Evolutionary conservation across 2,329 filamentous ascomycete species (phyloP).

Genomic region (Meredithiella fracta): DNA sequence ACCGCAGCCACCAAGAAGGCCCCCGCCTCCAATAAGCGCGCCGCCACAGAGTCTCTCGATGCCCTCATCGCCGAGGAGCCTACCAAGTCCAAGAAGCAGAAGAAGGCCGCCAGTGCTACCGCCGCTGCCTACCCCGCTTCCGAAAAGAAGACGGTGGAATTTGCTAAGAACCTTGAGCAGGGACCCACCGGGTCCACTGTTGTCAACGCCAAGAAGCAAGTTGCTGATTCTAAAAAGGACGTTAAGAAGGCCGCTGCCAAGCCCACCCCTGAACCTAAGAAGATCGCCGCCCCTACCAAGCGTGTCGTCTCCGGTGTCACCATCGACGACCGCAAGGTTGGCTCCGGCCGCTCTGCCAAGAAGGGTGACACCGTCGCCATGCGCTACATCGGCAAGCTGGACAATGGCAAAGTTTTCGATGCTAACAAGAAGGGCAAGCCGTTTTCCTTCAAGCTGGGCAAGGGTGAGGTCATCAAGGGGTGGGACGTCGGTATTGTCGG

Average conservation of each 20-base stretch:
- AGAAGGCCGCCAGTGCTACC: slow-evolving; percentile 85
- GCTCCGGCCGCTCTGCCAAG: slow-evolving; percentile 72
- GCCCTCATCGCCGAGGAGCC: slow-evolving; percentile 67
- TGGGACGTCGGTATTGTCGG: slow-evolving; percentile 92
- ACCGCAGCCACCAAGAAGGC: slow-evolving; percentile 51
- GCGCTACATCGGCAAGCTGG: slow-evolving; percentile 95
- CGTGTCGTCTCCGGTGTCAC: slow-evolving; percentile 79
- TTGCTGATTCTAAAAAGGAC: slow-evolving; percentile 95
- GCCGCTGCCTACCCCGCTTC: slow-evolving; percentile 45
- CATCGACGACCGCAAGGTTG: slow-evolving; percentile 88
- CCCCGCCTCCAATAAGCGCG: slow-evolving; percentile 58
- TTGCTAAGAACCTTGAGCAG: slow-evolving; percentile 97
- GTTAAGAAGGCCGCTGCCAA: slow-evolving; percentile 22
- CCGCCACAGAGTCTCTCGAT: slow-evolving; percentile 66
- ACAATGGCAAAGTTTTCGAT: slow-evolving; percentile 90
- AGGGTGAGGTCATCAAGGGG: slow-evolving; percentile 93
- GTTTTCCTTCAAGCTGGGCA: slow-evolving; percentile 87
- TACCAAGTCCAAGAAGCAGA: slow-evolving; percentile 97
- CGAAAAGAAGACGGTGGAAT: slow-evolving; percentile 89
- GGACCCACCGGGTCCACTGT: slow-evolving; percentile 61
- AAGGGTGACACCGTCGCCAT: slow-evolving; percentile 80
- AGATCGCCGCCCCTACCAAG: slow-evolving; percentile 39
- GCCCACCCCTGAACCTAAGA: slow-evolving; percentile 11
- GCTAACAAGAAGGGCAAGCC: slow-evolving; percentile 99
- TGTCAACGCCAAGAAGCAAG: slow-evolving; percentile 55